Conservation (phyloP, 2,329 filamentous ascomycete genomes). For the Paecilomyces formosus region DNA sequence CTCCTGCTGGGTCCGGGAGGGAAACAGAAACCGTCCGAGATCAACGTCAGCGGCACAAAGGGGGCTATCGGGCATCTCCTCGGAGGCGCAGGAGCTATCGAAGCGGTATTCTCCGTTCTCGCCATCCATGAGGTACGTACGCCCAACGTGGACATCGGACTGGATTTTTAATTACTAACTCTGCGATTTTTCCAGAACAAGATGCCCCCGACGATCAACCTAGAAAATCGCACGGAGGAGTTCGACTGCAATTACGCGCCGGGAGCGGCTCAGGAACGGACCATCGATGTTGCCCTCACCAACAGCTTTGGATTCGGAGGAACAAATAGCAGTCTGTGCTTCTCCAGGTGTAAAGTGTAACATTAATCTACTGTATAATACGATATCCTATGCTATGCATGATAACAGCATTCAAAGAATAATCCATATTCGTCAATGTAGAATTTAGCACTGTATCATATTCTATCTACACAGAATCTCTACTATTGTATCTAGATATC, state of each 20-base stretch:
- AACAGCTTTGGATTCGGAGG: constrained; percentile 99
- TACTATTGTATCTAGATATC: too few relatives aligned
- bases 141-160: background rate
- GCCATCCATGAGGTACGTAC: constrained; percentile 64
- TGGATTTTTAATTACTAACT: constrained; percentile 7
- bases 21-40: constrained; percentile 49
- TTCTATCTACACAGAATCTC: too few relatives aligned
- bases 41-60: constrained; percentile 90
- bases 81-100: constrained; percentile 83
- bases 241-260: constrained; percentile 84
- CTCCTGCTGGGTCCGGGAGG: constrained; percentile 70
- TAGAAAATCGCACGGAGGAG: constrained; percentile 57
- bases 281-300: constrained; percentile 68
- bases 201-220: constrained; percentile 80
- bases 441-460: too few relatives aligned
- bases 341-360: constrained; percentile 34
- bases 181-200: constrained; percentile 49
- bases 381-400: background rate
- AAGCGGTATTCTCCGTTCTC: constrained; percentile 77
- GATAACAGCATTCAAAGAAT: background rate
- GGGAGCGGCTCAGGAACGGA: constrained; percentile 58
- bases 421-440: background rate
- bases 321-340: constrained; percentile 85
- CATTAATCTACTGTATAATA: background rate
- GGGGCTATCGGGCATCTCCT: constrained; percentile 86